phyloP scores from a whole-genome alignment of 2,329 filamentous ascomycete genomes.

The Fusarium sp. region DNA sequence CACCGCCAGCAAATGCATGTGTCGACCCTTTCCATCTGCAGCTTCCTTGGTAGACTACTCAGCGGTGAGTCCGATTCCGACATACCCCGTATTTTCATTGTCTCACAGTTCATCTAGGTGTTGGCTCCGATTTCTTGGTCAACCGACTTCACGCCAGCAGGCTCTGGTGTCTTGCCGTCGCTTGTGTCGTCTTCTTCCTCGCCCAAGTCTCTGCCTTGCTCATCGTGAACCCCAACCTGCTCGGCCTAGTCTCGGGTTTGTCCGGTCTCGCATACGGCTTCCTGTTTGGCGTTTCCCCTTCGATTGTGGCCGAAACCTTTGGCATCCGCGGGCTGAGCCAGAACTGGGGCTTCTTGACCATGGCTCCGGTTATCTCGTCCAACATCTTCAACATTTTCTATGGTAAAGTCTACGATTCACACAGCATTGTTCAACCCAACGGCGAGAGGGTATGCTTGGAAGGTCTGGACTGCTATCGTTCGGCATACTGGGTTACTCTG shows the following conservation, averaged over 20 bases:
- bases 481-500: constrained; percentile 85
- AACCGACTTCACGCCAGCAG: constrained; percentile 84
- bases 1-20: constrained; percentile 91
- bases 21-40: constrained; percentile 89
- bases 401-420: constrained; percentile 83
- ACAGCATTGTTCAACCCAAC: constrained; percentile 75
- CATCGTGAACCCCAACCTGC: constrained; percentile 80
- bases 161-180: constrained; percentile 89
- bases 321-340: constrained; percentile 89
- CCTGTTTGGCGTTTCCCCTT: constrained; percentile 93
- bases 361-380: constrained; percentile 87
- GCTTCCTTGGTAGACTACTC: constrained; percentile 83
- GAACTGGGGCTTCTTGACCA: constrained; percentile 96
- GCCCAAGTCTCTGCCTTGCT: constrained; percentile 83
- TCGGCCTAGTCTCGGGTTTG: constrained; percentile 83
- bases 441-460: constrained; percentile 82
- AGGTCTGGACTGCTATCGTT: constrained; percentile 82
- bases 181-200: constrained; percentile 80
- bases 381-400: constrained; percentile 96
- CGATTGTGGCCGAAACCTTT: constrained; percentile 89
- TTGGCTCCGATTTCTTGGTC: constrained; percentile 91
- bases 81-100: neutral
- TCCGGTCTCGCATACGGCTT: constrained; percentile 93
- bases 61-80: constrained; percentile 67
- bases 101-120: constrained; percentile 63